Evolutionary conservation across 805 yeast genomes (phyloP), one percentile per base, ranked within the genome.

Genomic region (Pichia cephalocereana): DNA sequence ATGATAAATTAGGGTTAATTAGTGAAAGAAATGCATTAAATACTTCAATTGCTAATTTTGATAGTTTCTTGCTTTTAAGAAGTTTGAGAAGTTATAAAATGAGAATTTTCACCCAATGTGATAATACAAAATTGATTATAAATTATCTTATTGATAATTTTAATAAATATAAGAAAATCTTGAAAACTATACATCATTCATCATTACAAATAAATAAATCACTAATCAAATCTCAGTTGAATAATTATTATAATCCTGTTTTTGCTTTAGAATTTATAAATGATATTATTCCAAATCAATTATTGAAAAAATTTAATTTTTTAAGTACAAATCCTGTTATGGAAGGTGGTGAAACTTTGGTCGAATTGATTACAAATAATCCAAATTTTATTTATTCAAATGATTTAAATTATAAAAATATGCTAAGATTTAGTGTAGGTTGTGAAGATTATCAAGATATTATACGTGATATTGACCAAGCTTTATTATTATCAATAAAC

Each of bases 371-470:
- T 28, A 53, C 69, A 51, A 57, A 59, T 14, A 57, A 66, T 28
- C 63, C 67, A 4, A 65, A 62, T 48, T 66, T 67, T 42, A 40
- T 37, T 14, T 7, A 18, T 23, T 37, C 39, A 17, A 23, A 37
- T 40, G 48, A 41, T 38, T 23, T 17, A 4, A 44, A 30, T 7
- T 44, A 43, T 15, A 45, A 45, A n/a, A 61, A 59, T 45, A 58
- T 76, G 41, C 59, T 76, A 43, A 61, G 81, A 51, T 66, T 76
- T 39, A 74, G 79, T 52, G 67, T 76, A n/a, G 82, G 82, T 4
- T 69, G 77, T 46, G 81, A 77, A 52, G 74, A 76, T 55, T 66
- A 66, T 38, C 72, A 72, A 27, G 81, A 77, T 59, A 69, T 76
- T 48, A 69, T 75, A 26, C 68, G 67, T 40, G 81, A 77, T 57